Evolutionary conservation across 2,329 filamentous ascomycete species (phyloP), one percentile per base, ranked within the genome.

Genomic region (Fusarium mangiferae): DNA sequence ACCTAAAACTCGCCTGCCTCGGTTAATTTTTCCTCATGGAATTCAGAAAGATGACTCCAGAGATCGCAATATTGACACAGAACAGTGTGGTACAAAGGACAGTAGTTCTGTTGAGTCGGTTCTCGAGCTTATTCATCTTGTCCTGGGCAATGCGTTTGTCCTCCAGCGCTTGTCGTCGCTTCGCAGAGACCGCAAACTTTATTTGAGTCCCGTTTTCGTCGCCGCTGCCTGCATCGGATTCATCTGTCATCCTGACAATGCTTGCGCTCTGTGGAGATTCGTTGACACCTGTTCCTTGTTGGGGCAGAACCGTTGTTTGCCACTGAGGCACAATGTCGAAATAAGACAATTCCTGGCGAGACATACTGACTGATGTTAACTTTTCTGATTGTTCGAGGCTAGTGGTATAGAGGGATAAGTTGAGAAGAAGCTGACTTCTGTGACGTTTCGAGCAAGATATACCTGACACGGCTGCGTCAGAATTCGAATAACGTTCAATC

Each of bases 161-260:
- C 5, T 39, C 5, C 10, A 39, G 5, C 2, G 18, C 3, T n/a
- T 54, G 35, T 8, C 20, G n/a, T n/a, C n/a, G n/a, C n/a, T n/a
- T n/a, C n/a, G n/a, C n/a, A n/a, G n/a, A n/a, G n/a, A n/a, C n/a
- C n/a, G n/a, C n/a, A n/a, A n/a, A n/a, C n/a, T n/a, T n/a, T n/a
- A n/a, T n/a, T n/a, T n/a, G n/a, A 1, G 1, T 2, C 3, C 2
- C 9, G 1, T 12, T 9, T 0, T 22, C 35, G 10, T 3, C 4
- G 18, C 17, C 24, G 7, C 20, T 28, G 2, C 39, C 14, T 9
- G 1, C 3, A 12, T 13, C 24, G 1, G 6, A 22, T 14, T 7
- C 20, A 17, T n/a, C 10, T 10, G 20, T 28, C 11, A 1, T 7
- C 2, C 13, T 2, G 24, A 13, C 3, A 2, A 13, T 28, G 5